phyloP scores from a whole-genome alignment of 331 rosid species.

The Acacia pycnantha region DNA sequence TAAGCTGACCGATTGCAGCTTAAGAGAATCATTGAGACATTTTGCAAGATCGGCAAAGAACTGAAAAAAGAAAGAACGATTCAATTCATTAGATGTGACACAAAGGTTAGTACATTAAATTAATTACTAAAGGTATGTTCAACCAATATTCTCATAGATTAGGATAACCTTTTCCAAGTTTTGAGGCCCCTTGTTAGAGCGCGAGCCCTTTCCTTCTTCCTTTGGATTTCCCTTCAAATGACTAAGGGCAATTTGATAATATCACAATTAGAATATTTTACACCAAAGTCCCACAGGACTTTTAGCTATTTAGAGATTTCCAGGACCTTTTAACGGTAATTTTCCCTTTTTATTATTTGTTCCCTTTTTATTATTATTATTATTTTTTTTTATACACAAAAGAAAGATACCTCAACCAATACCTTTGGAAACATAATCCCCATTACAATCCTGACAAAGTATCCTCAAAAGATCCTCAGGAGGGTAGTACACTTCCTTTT shows the following conservation, averaged over 20 bases:
- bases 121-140: background rate
- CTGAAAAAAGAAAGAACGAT: constrained; percentile 42
- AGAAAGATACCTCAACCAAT: too few relatives aligned
- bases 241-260: too few relatives aligned
- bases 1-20: constrained; percentile 55
- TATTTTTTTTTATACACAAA: background rate
- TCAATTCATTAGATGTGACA: background rate
- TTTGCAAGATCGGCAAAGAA: constrained; percentile 58
- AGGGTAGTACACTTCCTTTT: too few relatives aligned
- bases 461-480: too few relatives aligned
- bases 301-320: too few relatives aligned
- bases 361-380: background rate
- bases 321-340: too few relatives aligned
- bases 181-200: constrained; percentile 25
- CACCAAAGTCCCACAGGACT: too few relatives aligned
- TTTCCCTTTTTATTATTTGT: background rate
- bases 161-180: constrained; percentile 56
- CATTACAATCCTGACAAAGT: too few relatives aligned
- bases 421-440: too few relatives aligned
- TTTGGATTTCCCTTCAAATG: too few relatives aligned
- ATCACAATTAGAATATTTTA: too few relatives aligned
- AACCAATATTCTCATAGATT: constrained; percentile 51
- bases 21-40: constrained; percentile 50
- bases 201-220: too few relatives aligned
- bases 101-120: constrained; percentile 3